Conservation (phyloP, 139 green algal species). For the Spirogloea muscicola region DNA sequence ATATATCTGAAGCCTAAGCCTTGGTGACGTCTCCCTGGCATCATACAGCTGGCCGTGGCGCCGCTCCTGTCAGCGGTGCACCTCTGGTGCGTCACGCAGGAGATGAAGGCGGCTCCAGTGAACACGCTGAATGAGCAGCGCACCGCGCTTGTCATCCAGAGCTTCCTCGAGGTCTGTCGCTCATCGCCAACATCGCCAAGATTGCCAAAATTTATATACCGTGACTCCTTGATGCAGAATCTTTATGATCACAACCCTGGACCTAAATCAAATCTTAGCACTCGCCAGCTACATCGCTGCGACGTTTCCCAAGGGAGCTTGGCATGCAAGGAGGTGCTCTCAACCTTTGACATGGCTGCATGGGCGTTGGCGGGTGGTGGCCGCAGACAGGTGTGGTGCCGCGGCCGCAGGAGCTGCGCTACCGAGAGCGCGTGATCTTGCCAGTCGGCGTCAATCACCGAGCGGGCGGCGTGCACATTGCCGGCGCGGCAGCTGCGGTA, state of each 20-base stretch:
- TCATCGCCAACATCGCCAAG: neutral
- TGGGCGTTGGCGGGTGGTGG: neutral
- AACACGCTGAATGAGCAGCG: conserved; percentile 43
- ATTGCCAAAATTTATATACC: neutral
- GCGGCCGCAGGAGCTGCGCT: conserved; percentile 8
- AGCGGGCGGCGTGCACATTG: conserved; percentile 18
- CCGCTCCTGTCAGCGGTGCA: conserved; percentile 33
- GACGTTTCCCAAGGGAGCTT: neutral
- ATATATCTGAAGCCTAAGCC: too few relatives aligned
- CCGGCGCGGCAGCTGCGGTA: neutral
- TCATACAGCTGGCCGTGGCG: conserved; percentile 12
- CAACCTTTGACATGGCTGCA: neutral
- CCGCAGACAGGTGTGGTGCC: conserved; percentile 9
- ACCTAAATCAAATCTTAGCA: neutral
- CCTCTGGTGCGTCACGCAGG: conserved; percentile 18
- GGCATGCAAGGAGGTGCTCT: neutral
- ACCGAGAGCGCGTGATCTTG: conserved; percentile 18
- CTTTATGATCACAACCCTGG: neutral
- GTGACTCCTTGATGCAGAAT: neutral
- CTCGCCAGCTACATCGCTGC: neutral
- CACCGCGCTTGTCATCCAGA: conserved; percentile 23
- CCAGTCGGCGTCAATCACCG: neutral
- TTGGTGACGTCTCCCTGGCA: too few relatives aligned
- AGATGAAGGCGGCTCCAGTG: conserved; percentile 38
- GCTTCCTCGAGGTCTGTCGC: conserved; percentile 23